These are phyloP conservation scores for Microsporum audouinii DNA, from an alignment of 2,329 filamentous ascomycete species.

Conservation along the genomic window DNA sequence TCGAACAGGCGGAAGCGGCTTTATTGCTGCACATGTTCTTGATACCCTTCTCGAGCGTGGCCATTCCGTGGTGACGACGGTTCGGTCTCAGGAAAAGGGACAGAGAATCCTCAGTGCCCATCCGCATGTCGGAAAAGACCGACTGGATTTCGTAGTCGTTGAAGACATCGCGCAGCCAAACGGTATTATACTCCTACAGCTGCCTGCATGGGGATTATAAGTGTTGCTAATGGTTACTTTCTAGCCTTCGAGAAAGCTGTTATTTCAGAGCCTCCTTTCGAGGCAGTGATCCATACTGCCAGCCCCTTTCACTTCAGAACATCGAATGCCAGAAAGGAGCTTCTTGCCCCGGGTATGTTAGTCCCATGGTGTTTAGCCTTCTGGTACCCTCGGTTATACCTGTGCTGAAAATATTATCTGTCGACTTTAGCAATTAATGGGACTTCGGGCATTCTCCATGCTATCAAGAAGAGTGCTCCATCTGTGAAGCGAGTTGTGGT, in stretches of 20 bases:
- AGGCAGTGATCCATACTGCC: constrained; percentile 63
- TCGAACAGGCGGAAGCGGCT: constrained; percentile 46
- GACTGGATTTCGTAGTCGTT: constrained; percentile 56
- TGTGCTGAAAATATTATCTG: neutral
- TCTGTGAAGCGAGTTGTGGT: constrained; percentile 62
- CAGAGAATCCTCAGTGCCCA: constrained; percentile 48
- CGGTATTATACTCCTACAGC: constrained; percentile 5
- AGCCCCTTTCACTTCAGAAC: constrained; percentile 65
- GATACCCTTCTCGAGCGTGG: constrained; percentile 46
- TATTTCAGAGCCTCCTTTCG: constrained; percentile 53
- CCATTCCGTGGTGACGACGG: constrained; percentile 52
- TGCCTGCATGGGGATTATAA: neutral
- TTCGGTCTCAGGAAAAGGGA: constrained; percentile 51
- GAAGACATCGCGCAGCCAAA: constrained; percentile 52
- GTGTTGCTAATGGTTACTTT: neutral
- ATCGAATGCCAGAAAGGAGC: constrained; percentile 52
- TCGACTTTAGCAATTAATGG: constrained; percentile 47
- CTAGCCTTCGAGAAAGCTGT: constrained; percentile 55
- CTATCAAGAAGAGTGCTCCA: constrained; percentile 49
- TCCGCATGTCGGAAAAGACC: constrained; percentile 41
- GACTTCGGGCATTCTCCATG: constrained; percentile 51
- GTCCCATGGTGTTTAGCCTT: constrained; percentile 13
- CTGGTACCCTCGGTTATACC: neutral
- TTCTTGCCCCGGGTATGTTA: constrained; percentile 44
- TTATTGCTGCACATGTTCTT: constrained; percentile 55